Evolutionary conservation across 2,329 filamentous ascomycete genomes (phyloP).

Genomic region (Westerdykella aurantiaca): DNA sequence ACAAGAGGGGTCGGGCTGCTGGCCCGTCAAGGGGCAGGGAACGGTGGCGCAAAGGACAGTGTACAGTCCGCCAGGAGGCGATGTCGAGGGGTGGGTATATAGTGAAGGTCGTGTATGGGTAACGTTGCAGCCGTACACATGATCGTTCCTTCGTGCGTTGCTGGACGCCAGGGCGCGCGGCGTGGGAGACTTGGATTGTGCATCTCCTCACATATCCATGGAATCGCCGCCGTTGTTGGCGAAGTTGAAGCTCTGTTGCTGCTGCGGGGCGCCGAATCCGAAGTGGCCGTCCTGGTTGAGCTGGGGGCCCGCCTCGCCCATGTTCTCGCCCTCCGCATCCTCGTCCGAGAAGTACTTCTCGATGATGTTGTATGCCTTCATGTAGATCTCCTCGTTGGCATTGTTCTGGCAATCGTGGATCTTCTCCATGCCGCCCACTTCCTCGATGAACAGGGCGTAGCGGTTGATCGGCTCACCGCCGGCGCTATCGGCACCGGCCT

Average conservation of each 20-base stretch:
- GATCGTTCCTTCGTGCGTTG: too few relatives aligned
- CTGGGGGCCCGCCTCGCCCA: conserved; percentile 71
- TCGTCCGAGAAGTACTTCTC: conserved; percentile 99
- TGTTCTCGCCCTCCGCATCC: conserved; percentile 70
- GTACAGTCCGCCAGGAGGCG: neutral
- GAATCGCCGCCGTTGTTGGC: conserved; percentile 66
- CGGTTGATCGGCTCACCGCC: conserved; percentile 76
- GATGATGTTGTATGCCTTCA: conserved; percentile 99
- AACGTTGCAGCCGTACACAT: too few relatives aligned
- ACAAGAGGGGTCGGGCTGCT: conserved; percentile 19
- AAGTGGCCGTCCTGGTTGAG: conserved; percentile 70
- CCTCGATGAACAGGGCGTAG: conserved; percentile 96
- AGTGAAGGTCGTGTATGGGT: too few relatives aligned
- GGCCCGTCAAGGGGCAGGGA: conserved; percentile 4
- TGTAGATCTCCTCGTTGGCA: conserved; percentile 99
- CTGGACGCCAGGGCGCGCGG: too few relatives aligned
- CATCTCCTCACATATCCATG: conserved; percentile 62
- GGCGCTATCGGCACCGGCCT: conserved; percentile 59
- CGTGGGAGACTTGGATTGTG: neutral
- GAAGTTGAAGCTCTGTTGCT: conserved; percentile 80
- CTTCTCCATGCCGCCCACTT: conserved; percentile 99
- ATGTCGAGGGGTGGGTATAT: too few relatives aligned
- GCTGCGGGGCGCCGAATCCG: conserved; percentile 64
- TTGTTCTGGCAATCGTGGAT: conserved; percentile 99
- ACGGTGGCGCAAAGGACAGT: conserved; percentile 5